Percentiles rank a stretch among this genome's conserved stretches.
Conservation (phyloP, 129 eudicot species). For the Helianthus annuus region HanXRQr2.0-SUNRISE NC_035448.2:110762409-110762908, state of each 20-base stretch:
- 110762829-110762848: constrained; percentile 91
- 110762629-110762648: constrained; percentile 4
- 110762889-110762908: not conserved
- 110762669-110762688: constrained; percentile 23
- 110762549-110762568: too few species aligned
- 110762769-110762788: constrained; percentile 68
- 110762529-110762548: too few species aligned
- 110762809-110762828: constrained; percentile 28
- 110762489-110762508: too few species aligned
- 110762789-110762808: constrained; percentile 40
- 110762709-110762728: not conserved
- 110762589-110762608: not conserved
- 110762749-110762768: constrained; percentile 19
- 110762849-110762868: constrained; percentile 46
- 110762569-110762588: too few species aligned
- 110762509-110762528: too few species aligned
- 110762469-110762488: too few species aligned
- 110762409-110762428: too few species aligned
- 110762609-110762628: not conserved
- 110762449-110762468: too few species aligned
- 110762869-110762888: constrained; percentile 1
- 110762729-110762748: constrained; percentile 30
- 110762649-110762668: constrained; percentile 44
- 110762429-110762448: too few species aligned
- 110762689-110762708: not conserved